Evolutionary conservation across 169 alveolate genomes (phyloP).

Genomic region (Plasmodium coatneyi): DNA sequence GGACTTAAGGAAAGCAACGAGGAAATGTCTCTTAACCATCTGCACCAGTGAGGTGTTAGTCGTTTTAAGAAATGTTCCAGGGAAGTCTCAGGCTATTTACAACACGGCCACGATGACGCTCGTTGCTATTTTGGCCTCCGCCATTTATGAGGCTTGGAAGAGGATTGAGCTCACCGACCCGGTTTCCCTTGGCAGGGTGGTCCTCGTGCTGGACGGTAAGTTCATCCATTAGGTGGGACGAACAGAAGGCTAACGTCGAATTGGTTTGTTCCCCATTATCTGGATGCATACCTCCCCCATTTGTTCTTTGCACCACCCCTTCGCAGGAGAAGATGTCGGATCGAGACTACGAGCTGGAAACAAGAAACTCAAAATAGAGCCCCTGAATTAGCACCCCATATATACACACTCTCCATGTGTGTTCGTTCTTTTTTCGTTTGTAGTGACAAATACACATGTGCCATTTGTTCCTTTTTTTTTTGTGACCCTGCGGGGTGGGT

Average conservation of each 20-base stretch:
- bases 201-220: slow-evolving; percentile 86
- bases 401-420: neutral
- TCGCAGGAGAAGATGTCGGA: slow-evolving; percentile 88
- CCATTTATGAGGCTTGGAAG: slow-evolving; percentile 91
- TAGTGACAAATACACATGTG: neutral
- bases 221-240: neutral
- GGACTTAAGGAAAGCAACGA: slow-evolving; percentile 76
- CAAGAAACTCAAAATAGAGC: slow-evolving; percentile 88
- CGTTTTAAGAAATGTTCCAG: slow-evolving; percentile 89
- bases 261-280: neutral
- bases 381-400: slow-evolving; percentile 79
- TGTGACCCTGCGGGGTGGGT: neutral
- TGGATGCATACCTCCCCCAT: neutral
- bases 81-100: slow-evolving; percentile 88
- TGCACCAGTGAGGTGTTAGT: slow-evolving; percentile 84
- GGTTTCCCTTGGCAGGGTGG: slow-evolving; percentile 87
- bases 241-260: neutral
- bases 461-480: neutral
- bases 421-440: neutral
- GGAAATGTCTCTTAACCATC: slow-evolving; percentile 85
- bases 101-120: slow-evolving; percentile 87
- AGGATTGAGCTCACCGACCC: slow-evolving; percentile 87
- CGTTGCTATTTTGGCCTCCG: slow-evolving; percentile 89
- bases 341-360: slow-evolving; percentile 90
- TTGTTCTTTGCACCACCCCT: neutral